Base-by-base conservation (phyloP, 75 land plant genomes). In the Ceratopteris richardii region DNA sequence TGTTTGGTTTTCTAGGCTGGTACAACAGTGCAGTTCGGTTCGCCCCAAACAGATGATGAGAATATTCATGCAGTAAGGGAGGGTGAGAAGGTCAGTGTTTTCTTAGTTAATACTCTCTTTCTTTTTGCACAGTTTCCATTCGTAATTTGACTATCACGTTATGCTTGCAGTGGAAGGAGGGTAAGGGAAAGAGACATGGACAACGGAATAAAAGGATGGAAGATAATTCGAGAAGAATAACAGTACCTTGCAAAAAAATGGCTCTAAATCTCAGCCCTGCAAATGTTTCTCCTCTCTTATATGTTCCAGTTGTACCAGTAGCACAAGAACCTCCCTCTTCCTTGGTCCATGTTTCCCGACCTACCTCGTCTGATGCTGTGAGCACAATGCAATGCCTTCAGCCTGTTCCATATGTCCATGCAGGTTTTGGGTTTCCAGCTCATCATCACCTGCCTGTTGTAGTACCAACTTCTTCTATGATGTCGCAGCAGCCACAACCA, bases 381-480 rank as follows among this genome's bases (percentile, higher is more conserved):
- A 14, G 4, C 48, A 4, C n/a, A 2, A 46, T 46, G 48, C 48
- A 46, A 17, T 46, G 48, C 48, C 72, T 42, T 11, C 72, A 52
- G 25, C 29, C 51, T 14, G 22, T 67, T 11, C 72, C 75, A 21
- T 72, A 41, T 42, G 60, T 64, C 4, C 68, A 72, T 51, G 42
- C 39, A 3, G 74, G 61, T 13, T 63, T 62, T 44, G 37, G 50
- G 14, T 62, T 40, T 57, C 50, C 77, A 23, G 31, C 56, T 20
- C 37, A 33, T 9, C 75, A 72, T 52, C 71, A 56, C 33, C 40
- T 72, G 28, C 75, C 73, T 39, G 23, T 57, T 27, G 51, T 60
- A 30, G 54, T 70, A 42, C 66, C 75, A 36, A 22, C 61, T 30
- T 29, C 52, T 24, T 39, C 56, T 27, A 31, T 31, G 30, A 33